Percentiles rank a stretch among this genome's conserved stretches.
Conservation (phyloP, 768 basidiomycete species). For the Mycena sanguinolenta region DNA sequence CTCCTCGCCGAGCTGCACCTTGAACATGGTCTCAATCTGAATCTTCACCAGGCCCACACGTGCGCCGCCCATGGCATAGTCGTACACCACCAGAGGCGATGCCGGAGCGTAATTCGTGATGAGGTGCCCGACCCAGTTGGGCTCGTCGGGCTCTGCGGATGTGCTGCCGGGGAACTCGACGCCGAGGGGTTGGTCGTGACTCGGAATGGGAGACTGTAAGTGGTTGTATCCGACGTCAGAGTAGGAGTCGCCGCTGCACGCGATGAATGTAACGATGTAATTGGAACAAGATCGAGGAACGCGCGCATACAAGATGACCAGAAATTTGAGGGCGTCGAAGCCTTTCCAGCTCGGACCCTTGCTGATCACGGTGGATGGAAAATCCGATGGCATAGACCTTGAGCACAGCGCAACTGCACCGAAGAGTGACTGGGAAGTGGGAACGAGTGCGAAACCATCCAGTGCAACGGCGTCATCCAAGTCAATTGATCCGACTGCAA, state of each 20-base stretch:
- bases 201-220: neutral
- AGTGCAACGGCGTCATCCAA: too few species aligned
- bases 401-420: too few species aligned
- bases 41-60: slow-evolving; percentile 46
- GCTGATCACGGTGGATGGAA: slow-evolving; percentile 18
- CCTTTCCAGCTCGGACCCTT: slow-evolving; percentile 24
- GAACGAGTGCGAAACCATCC: too few species aligned
- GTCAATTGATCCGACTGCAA: too few species aligned
- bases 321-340: slow-evolving; percentile 27
- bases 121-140: slow-evolving; percentile 30
- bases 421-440: too few species aligned
- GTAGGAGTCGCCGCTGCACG: slow-evolving; percentile 21
- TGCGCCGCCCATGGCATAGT: slow-evolving; percentile 59
- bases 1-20: slow-evolving; percentile 39
- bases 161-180: slow-evolving; percentile 24
- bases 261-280: neutral
- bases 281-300: neutral
- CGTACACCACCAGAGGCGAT: slow-evolving; percentile 53
- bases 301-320: slow-evolving; percentile 32
- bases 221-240: slow-evolving; percentile 23
- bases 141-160: slow-evolving; percentile 13
- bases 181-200: slow-evolving; percentile 14
- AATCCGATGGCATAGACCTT: slow-evolving; percentile 11
- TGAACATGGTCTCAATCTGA: slow-evolving; percentile 50
- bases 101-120: slow-evolving; percentile 33